These are phyloP conservation scores for Ramaria sp. DNA, from an alignment of 768 basidiomycete genomes.

Conservation along the genomic window DNA sequence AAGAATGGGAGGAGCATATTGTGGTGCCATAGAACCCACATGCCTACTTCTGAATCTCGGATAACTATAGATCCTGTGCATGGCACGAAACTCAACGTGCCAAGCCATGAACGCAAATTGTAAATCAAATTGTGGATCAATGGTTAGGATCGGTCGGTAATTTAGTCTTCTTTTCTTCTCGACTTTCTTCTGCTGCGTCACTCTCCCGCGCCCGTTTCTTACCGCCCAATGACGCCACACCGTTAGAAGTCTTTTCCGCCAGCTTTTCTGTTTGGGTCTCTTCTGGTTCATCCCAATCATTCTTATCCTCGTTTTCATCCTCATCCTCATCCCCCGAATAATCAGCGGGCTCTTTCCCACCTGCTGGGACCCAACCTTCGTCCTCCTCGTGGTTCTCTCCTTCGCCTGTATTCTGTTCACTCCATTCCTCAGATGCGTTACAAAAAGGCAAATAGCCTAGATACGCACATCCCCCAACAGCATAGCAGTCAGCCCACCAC, in stretches of 20 bases:
- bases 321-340: conserved; percentile 1
- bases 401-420: not conserved
- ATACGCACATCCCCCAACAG: not conserved
- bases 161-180: conserved; percentile 1
- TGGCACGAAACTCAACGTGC: too few relatives aligned
- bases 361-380: not conserved
- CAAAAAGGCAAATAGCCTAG: not conserved
- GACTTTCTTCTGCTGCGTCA: not conserved
- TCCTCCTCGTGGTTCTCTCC: not conserved
- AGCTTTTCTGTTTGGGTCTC: not conserved
- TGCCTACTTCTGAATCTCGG: not conserved
- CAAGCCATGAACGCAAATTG: not conserved
- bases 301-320: not conserved
- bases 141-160: not conserved
- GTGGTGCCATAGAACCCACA: conserved; percentile 40
- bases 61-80: too few relatives aligned
- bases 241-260: not conserved
- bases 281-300: not conserved
- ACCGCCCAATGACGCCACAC: not conserved
- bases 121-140: too few relatives aligned
- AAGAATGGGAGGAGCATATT: conserved; percentile 47
- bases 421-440: not conserved
- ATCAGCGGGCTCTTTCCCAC: conserved; percentile 2
- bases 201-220: not conserved
- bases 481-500: not conserved